Evolutionary conservation across 352 stramenopile genomes (phyloP), one percentile per base, ranked within the genome.

Genomic region (Phytophthora citricola): DNA sequence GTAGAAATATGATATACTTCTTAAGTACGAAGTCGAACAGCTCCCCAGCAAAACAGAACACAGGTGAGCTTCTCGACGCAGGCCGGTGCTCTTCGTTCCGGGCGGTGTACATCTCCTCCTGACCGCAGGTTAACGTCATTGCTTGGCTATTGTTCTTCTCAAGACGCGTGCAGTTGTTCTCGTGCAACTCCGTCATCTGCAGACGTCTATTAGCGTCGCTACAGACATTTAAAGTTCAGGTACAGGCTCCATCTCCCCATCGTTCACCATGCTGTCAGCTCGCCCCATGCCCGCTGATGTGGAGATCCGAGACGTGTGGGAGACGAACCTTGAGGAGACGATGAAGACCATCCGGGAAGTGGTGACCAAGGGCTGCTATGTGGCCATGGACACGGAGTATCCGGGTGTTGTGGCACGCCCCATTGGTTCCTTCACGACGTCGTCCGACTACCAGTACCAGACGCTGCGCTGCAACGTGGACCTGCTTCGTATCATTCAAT

Each of bases 351-450:
- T 99, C 62, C 91, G 97, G 26, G 85, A 98, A 52, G 80, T 99
- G 17, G 94, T 99, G 55, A 90, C 97, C 56, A 93, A 90, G 44
- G 98, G 98, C 71, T 98, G 93, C 44, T 99, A 99, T 79, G 94
- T 99, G 36, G 97, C 97, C 26, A 99, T 99, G 98, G 98, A 99
- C 79, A 99, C 98, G 4, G 97, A 99, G 86, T 99, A 99, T 79
- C 98, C 98, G 6, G 98, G 98, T 47, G 97, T 99, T 14, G 97
- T 99, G 36, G 98, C 97, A 10, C 94, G 97, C 15, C 98, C 98
- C 17, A 97, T 99, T 26, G 96, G 96, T 6, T 98, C 98, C 66
- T 97, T 98, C 63, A 81, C 86, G 46, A 97, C 85, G n/a, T 97
- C 92, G 46, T 91, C 90, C 8, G 97, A 99, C 70, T 99, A 99